Evolutionary conservation across 2,329 filamentous ascomycete genomes (phyloP).

Genomic region (Calonectria hongkongensis): DNA sequence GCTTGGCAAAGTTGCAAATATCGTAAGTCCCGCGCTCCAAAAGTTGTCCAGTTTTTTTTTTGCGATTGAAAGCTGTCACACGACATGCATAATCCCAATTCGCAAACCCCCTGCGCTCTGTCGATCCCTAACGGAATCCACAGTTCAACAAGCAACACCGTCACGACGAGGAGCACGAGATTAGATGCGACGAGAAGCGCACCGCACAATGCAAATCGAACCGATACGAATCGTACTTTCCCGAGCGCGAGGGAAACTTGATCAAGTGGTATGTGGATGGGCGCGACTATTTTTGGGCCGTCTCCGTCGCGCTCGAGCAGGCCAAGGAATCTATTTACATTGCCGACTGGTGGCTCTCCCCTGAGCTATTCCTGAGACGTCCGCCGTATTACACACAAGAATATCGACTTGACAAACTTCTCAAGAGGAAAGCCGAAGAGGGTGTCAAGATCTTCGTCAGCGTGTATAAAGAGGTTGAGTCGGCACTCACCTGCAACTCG

Average conservation of each 20-base stretch:
- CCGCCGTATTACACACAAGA: conserved; percentile 89
- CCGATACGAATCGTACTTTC: conserved; percentile 93
- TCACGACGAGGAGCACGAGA: conserved; percentile 94
- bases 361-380: conserved; percentile 88
- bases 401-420: conserved; percentile 88
- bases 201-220: conserved; percentile 82
- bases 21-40: conserved; percentile 64
- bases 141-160: conserved; percentile 91
- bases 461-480: conserved; percentile 91
- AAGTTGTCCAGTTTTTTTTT: not conserved
- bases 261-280: conserved; percentile 99
- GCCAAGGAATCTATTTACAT: conserved; percentile 97
- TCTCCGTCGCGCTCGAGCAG: conserved; percentile 90
- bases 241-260: conserved; percentile 87
- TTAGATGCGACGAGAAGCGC: conserved; percentile 88
- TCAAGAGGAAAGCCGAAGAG: conserved; percentile 92
- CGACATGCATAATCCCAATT: not conserved
- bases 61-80: not conserved
- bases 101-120: not conserved
- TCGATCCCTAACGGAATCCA: conserved; percentile 50
- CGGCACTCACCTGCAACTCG: conserved; percentile 92
- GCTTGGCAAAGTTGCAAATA: conserved; percentile 77
- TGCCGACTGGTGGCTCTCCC: conserved; percentile 97
- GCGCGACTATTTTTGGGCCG: conserved; percentile 95
- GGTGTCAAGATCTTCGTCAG: conserved; percentile 96